Base-by-base conservation (phyloP, 2,329 filamentous ascomycete species). In the Sordariomycetes sp. region DNA sequence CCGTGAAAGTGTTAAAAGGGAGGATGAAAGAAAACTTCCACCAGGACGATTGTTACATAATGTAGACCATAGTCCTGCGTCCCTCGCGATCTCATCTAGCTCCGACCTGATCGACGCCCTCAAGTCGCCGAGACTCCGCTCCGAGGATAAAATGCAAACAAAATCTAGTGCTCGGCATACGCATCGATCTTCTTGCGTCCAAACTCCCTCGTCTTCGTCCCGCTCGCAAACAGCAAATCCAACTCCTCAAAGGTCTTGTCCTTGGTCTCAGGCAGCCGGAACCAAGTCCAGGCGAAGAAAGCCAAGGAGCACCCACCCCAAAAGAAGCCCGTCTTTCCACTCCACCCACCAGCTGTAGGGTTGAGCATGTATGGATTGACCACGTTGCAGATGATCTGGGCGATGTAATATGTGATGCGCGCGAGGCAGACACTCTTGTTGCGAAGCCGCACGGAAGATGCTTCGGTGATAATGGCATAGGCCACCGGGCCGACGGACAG, bases 251-350 rank as follows among this genome's bases (percentile, higher is more conserved):
- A 67, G 0, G 68, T 70, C 24, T 68, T 60, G 6, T 62, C 69
- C 37, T 63, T 65, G 12, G 72, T 68, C 55, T 77, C 73, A 4
- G 70, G 70, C 6, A 72, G 54, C n/a, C 63, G 65, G 45, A 68
- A 69, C 38, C 57, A 70, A 0, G 68, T 65, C 60, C 72, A 77
- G 1, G 60, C 32, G 3, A 64, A 50, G 21, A 64, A 67, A 4
- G 61, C 12, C 4, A 65, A 41, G 41, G 67, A 67, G 8, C 66
- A 57, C 21, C 45, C 57, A 7, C 55, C 58, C 57, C 61, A 68
- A 48, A 68, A 58, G 43, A 66, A 61, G 3, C 55, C 72, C 33
- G 50, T 60, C 55, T 54, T 65, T 46, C 65, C 70, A 42, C 51
- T 63, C 61, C 61, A 63, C 42, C 63, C 61, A 52, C 63, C 65